Evolutionary conservation across 2,329 filamentous ascomycete genomes (phyloP).

Genomic region (Drechslera avenae): DNA sequence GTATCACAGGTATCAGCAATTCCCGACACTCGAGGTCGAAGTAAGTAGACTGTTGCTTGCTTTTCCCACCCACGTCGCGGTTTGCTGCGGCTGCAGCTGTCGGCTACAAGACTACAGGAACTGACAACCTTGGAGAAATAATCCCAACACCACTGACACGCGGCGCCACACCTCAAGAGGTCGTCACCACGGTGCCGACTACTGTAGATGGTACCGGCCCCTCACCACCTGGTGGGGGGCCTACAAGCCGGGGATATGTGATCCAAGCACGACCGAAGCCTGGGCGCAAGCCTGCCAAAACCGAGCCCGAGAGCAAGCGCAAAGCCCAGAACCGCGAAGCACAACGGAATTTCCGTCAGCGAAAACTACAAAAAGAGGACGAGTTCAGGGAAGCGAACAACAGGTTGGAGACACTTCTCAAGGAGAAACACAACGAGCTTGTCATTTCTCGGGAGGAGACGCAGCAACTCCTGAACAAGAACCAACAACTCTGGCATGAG

Average conservation of each 20-base stretch:
- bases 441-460: background rate
- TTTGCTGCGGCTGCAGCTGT: conserved; percentile 17
- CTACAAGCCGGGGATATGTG: conserved; percentile 45
- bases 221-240: conserved; percentile 44
- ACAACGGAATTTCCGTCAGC: conserved; percentile 86
- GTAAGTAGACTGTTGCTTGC: conserved; percentile 20
- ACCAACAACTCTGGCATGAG: background rate
- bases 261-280: conserved; percentile 62
- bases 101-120: conserved; percentile 1
- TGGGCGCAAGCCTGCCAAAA: conserved; percentile 89
- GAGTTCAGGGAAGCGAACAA: conserved; percentile 59
- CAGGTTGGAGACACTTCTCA: conserved; percentile 17
- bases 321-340: conserved; percentile 94
- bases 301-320: conserved; percentile 89
- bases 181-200: conserved; percentile 36
- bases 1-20: background rate
- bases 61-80: conserved; percentile 9
- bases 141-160: conserved; percentile 12
- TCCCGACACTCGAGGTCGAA: conserved; percentile 14
- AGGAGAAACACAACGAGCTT: conserved; percentile 5
- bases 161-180: conserved; percentile 7
- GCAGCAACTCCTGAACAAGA: background rate
- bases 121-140: background rate
- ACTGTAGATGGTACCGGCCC: conserved; percentile 25
- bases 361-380: conserved; percentile 73